Conservation (phyloP, 345 rosid genomes). For the Eucalyptus pauciflora region DNA sequence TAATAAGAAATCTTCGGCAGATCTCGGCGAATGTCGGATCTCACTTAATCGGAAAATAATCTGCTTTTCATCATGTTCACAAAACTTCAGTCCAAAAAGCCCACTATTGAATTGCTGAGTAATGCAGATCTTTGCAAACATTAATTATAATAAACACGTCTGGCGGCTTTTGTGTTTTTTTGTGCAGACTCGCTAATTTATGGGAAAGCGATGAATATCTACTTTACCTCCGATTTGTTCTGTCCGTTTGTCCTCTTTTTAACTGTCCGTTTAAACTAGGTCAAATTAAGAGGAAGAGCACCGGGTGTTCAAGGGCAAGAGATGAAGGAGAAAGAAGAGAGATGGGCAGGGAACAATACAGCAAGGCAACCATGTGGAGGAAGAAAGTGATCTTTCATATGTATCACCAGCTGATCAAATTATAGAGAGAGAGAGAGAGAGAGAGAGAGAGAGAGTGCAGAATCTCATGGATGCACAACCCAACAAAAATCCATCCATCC, state of each 20-base stretch:
- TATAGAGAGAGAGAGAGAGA: background rate
- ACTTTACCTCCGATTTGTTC: background rate
- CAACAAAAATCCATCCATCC: background rate
- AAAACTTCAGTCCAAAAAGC: background rate
- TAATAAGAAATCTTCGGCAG: background rate
- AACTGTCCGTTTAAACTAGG: background rate
- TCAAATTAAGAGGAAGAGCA: background rate
- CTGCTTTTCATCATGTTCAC: background rate
- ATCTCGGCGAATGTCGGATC: background rate
- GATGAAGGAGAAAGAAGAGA: background rate
- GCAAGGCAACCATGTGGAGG: slow-evolving; percentile 22
- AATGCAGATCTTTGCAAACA: background rate
- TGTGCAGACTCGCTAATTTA: background rate
- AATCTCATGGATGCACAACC: background rate
- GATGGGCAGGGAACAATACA: background rate
- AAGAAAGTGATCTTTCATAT: background rate
- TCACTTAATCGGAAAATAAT: background rate
- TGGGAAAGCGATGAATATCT: background rate
- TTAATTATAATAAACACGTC: background rate
- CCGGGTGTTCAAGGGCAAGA: background rate
- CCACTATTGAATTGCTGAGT: background rate
- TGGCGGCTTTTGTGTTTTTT: background rate
- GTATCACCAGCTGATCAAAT: background rate
- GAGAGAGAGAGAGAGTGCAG: background rate
- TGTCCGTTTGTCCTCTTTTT: background rate